phyloP scores from a whole-genome alignment of 768 basidiomycete species.

The Phylloporus sp. region DNA sequence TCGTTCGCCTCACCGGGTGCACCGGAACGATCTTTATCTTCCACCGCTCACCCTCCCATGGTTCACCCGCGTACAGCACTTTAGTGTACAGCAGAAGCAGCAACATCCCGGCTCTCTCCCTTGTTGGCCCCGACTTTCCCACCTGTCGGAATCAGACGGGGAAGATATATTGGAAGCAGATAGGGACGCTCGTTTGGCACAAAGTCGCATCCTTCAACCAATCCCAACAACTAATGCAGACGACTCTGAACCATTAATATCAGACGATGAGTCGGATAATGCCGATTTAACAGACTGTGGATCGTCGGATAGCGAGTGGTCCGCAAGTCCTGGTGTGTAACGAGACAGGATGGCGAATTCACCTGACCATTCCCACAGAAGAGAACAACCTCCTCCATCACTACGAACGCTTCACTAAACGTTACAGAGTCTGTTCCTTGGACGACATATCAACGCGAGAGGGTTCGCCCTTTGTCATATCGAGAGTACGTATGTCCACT shows the following conservation, averaged over 20 bases:
- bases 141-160: constrained; percentile 60
- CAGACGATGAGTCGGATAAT: constrained; percentile 77
- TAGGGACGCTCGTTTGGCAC: constrained; percentile 71
- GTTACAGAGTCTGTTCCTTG: constrained; percentile 39
- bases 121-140: constrained; percentile 22
- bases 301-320: constrained; percentile 35
- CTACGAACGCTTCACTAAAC: constrained; percentile 46
- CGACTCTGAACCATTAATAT: constrained; percentile 48
- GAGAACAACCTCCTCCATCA: constrained; percentile 33
- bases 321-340: constrained; percentile 36
- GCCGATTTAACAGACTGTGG: constrained; percentile 56
- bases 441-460: constrained; percentile 41
- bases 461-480: constrained; percentile 41
- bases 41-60: constrained; percentile 35
- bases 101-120: constrained; percentile 5
- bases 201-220: constrained; percentile 46
- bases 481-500: constrained; percentile 34
- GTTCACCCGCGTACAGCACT: constrained; percentile 12
- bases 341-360: background rate
- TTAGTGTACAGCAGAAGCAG: constrained; percentile 5
- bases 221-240: constrained; percentile 16
- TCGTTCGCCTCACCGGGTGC: constrained; percentile 17
- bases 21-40: constrained; percentile 50
- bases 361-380: constrained; percentile 18
- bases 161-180: constrained; percentile 59